Base-by-base conservation (phyloP, 345 rosid genomes). In the Barbarea vulgaris region DNA sequence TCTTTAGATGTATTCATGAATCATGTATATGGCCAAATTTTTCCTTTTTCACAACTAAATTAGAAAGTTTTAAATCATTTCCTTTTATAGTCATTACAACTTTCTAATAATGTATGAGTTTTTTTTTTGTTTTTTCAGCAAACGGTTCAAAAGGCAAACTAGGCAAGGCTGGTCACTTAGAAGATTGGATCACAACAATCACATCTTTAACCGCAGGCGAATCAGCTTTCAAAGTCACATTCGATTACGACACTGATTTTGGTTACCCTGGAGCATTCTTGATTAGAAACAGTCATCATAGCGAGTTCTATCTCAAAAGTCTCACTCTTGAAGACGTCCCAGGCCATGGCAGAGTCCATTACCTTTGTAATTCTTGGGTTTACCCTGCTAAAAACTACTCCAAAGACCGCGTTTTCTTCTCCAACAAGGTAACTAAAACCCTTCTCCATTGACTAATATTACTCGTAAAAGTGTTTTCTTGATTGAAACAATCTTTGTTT, bases 321-420 rank as follows among this genome's bases (percentile, higher is more conserved):
- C 70, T 89, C 67, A 91, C 91, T 0, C 87, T 93, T 25, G 97
- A 90, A 72, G 82, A 86, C 25, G 86, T 85, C 50, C 97, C 95
- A 2, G 93, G 86, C 46, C 83, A 86, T 41, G 95, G 89, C 9
- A 76, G 67, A 53, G 57, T 93, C 65, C 95, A 88, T 65, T 93
- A 89, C 76, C 68, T 86, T 27, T 93, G 98, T 76, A 88, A 91
- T 69, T 93, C 98, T 4, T 93, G 97, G 98, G 85, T 93, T 73
- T 93, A 88, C 58, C 98, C 98, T 41, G 76, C 84, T 9, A 72
- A 88, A 4, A 24, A 30, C 19, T 82, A 90, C 63, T 34, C 80
- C 1, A 79, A 76, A 9, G 87, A 85, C 55, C 87, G 98, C 1
- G 55, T 93, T 72, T 93, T 93, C 88, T 93, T 93, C 84, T 56